Evolutionary conservation across 768 basidiomycete species (phyloP), one percentile per base, ranked within the genome.

Genomic region (Pleurotus tuber-regium): DNA sequence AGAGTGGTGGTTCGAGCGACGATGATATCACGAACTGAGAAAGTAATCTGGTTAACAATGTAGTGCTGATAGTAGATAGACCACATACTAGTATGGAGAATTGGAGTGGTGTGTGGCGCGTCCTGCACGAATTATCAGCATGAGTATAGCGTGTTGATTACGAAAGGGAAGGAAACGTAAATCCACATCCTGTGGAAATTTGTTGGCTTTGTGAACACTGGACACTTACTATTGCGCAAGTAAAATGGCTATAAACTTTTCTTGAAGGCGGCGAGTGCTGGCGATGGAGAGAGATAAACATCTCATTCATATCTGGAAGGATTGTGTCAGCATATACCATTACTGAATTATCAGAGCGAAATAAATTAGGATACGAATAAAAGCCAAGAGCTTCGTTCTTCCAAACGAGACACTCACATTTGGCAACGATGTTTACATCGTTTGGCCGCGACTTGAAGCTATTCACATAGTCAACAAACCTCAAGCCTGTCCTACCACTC

Each of bases 391-490:
- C n/a, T 38, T 5, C 16, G 11, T 9, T 9, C 41, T 24, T 14
- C 36, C 48, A 31, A 26, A 59, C 61, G 30, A 18, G 14, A 30
- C 25, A 68, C 77, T 30, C 52, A 84, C 84, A 85, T 62, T 74
- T 73, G 7, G 77, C 68, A 7, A 84, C 79, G 12, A 69, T 66
- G 50, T 79, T 76, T 0, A 68, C 65, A 24, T 78, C 74, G 55
- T 85, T 85, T 10, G 74, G 70, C 57, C 72, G 71, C 35, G 76
- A 74, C 36, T 70, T 68, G 61, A 79, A 86, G 6, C 76, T 75
- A 23, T 76, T 76, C 5, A 85, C 80, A 57, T 78, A 81, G 12
- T 73, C 66, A n/a, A 72, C 69, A 55, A 86, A 82, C 43, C 70
- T 67, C 8, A 82, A 61, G 2, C 83, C 83, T 5, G 74, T 61